These are phyloP conservation scores for Geotrichum carabidarum DNA, from an alignment of 1,139 yeast species.

Conservation along the genomic window DNA sequence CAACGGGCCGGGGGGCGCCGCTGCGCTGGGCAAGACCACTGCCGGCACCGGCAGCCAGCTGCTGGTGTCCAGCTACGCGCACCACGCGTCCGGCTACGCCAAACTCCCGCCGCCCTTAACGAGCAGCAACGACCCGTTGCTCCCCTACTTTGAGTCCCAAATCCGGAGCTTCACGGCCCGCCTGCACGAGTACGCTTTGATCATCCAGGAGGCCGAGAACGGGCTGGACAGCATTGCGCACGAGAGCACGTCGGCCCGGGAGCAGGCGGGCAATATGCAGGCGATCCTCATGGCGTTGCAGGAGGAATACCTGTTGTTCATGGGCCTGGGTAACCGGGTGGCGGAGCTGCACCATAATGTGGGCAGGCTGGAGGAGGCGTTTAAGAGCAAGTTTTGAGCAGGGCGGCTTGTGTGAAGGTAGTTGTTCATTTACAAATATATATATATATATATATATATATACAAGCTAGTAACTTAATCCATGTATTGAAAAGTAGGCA, in stretches of 20 bases:
- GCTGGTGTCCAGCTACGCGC: not conserved
- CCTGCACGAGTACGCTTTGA: conserved; percentile 61
- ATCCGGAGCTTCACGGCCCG: conserved; percentile 50
- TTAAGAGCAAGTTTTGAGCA: not conserved
- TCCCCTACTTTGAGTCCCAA: conserved; percentile 51
- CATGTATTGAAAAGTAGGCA: too few species aligned
- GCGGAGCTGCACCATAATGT: conserved; percentile 84
- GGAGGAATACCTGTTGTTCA: conserved; percentile 77
- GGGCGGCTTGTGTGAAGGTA: not conserved
- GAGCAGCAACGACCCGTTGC: conserved; percentile 40
- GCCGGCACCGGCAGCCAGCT: conserved; percentile 11
- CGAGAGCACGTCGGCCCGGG: not conserved
- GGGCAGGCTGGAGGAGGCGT: conserved; percentile 37
- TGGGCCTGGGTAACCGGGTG: conserved; percentile 84
- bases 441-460: too few species aligned
- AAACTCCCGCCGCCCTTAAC: not conserved
- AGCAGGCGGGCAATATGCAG: conserved; percentile 35
- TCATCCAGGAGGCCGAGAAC: conserved; percentile 65
- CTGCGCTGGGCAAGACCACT: conserved; percentile 17
- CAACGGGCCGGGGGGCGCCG: conserved; percentile 22
- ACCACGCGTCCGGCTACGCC: conserved; percentile 27
- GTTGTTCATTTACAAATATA: not conserved
- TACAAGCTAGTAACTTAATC: too few species aligned
- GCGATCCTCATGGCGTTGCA: conserved; percentile 61
- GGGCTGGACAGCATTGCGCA: conserved; percentile 69